Conservation (phyloP, 192 early-diverging fungal genomes). For the Coemansia asiatica region DNA sequence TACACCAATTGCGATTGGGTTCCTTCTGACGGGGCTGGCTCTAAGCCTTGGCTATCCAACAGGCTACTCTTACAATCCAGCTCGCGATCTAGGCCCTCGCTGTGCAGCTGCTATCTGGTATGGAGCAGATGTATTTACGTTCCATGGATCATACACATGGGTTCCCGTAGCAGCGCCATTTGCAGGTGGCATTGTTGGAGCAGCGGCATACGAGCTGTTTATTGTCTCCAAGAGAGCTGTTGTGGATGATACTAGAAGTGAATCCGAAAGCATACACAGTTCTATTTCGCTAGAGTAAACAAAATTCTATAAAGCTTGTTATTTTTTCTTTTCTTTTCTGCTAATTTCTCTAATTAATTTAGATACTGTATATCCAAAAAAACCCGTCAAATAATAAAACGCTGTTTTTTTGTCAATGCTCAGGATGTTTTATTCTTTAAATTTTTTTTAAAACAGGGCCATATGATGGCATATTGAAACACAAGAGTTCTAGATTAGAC, state of each 20-base stretch:
- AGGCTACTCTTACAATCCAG: slow-evolving; percentile 70
- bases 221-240: slow-evolving; percentile 53
- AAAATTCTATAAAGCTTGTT: not conserved
- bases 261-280: slow-evolving; percentile 26
- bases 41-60: slow-evolving; percentile 62
- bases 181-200: slow-evolving; percentile 61
- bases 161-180: slow-evolving; percentile 70
- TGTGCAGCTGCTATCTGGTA: slow-evolving; percentile 69
- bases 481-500: not conserved
- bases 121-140: slow-evolving; percentile 65
- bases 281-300: slow-evolving; percentile 28
- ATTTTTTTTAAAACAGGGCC: too few species aligned
- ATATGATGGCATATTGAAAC: too few species aligned
- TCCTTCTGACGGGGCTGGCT: slow-evolving; percentile 59
- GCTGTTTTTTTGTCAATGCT: too few species aligned
- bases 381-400: too few species aligned
- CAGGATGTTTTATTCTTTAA: too few species aligned
- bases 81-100: slow-evolving; percentile 77
- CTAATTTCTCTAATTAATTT: not conserved
- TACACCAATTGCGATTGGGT: slow-evolving; percentile 60
- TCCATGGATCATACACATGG: slow-evolving; percentile 67
- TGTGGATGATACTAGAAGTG: slow-evolving; percentile 24
- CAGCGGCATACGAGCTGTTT: slow-evolving; percentile 58
- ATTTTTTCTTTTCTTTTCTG: slow-evolving; percentile 8
- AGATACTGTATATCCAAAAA: too few species aligned